Evolutionary conservation across 1,284 basidiomycete species (phyloP).

Genomic region (Ustilago loliicola): DNA sequence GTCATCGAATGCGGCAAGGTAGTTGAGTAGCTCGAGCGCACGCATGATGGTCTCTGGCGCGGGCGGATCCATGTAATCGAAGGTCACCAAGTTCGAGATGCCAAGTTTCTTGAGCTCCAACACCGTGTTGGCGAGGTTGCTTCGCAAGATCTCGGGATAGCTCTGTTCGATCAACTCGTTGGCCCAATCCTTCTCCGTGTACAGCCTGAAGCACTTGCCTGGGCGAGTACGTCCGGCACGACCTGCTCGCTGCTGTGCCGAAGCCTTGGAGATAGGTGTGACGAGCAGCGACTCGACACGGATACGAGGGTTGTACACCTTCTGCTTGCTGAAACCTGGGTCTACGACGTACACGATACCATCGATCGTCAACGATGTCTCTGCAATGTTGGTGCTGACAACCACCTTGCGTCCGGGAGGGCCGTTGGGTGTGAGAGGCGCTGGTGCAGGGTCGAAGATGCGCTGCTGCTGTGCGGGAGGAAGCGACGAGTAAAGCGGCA

Average conservation of each 20-base stretch:
- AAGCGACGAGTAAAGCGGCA: conserved; percentile 93
- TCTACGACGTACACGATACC: conserved; percentile 99
- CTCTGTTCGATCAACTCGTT: conserved; percentile 89
- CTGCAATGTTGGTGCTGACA: conserved; percentile 96
- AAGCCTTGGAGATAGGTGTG: conserved; percentile 95
- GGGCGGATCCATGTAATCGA: conserved; percentile 81
- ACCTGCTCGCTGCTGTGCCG: conserved; percentile 94
- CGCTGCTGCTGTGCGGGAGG: conserved; percentile 93
- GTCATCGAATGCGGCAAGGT: conserved; percentile 91
- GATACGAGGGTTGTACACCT: conserved; percentile 95
- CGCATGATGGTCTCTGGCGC: conserved; percentile 99
- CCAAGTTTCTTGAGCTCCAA: conserved; percentile 94
- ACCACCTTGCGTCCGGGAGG: conserved; percentile 93
- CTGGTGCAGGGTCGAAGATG: conserved; percentile 90
- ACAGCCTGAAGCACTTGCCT: conserved; percentile 96
- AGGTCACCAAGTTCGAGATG: conserved; percentile 75
- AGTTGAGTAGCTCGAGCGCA: conserved; percentile 93
- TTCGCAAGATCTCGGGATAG: conserved; percentile 92
- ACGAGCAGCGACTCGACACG: conserved; percentile 94
- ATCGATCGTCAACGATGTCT: conserved; percentile 97
- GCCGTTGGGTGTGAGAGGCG: conserved; percentile 76
- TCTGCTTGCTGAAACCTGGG: conserved; percentile 97
- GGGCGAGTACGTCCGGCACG: conserved; percentile 95
- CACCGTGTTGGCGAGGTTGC: conserved; percentile 87
- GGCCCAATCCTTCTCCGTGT: conserved; percentile 98